Percentiles rank a stretch among this genome's conserved stretches.
phyloP scores from a whole-genome alignment of 345 rosid species.

The Draba incana region DNA sequence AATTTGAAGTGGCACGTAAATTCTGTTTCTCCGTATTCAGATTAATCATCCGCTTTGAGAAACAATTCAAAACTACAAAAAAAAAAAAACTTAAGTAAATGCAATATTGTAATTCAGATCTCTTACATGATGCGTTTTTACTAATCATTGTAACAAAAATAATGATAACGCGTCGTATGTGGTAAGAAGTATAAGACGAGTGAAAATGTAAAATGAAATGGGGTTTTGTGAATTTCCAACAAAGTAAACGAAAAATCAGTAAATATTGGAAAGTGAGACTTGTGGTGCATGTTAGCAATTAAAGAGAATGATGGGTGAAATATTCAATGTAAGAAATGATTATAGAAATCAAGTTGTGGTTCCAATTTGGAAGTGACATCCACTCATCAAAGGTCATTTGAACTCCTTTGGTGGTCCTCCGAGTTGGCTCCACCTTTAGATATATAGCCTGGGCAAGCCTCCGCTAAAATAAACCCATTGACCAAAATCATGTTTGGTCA shows the following conservation, averaged over 20 bases:
- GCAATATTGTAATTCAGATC: not conserved
- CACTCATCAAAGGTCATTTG: conserved; percentile 36
- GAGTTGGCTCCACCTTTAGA: conserved; percentile 32
- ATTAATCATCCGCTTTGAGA: not conserved
- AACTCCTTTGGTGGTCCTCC: conserved; percentile 35
- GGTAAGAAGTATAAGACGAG: not conserved
- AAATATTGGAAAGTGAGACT: conserved; percentile 2
- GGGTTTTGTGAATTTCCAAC: conserved; percentile 9
- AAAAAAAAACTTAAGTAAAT: not conserved
- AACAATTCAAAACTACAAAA: conserved; percentile 6
- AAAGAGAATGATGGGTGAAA: not conserved
- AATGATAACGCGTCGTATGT: conserved; percentile 5
- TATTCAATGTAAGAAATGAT: conserved; percentile 31
- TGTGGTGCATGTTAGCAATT: conserved; percentile 19
- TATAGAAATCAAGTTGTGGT: conserved; percentile 32
- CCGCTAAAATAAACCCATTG: conserved; percentile 3
- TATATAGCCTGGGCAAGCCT: conserved; percentile 24
- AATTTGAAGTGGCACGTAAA: conserved; percentile 10
- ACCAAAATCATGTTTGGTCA: conserved; percentile 10
- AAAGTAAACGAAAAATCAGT: not conserved
- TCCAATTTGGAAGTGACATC: conserved; percentile 35
- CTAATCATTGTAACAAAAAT: not conserved
- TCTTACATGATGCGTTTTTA: conserved; percentile 4
- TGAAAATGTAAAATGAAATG: conserved; percentile 10
- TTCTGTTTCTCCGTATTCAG: not conserved